phyloP scores from a whole-genome alignment of 495 filamentous ascomycete species.

The Annulohypoxylon stygium region DNA sequence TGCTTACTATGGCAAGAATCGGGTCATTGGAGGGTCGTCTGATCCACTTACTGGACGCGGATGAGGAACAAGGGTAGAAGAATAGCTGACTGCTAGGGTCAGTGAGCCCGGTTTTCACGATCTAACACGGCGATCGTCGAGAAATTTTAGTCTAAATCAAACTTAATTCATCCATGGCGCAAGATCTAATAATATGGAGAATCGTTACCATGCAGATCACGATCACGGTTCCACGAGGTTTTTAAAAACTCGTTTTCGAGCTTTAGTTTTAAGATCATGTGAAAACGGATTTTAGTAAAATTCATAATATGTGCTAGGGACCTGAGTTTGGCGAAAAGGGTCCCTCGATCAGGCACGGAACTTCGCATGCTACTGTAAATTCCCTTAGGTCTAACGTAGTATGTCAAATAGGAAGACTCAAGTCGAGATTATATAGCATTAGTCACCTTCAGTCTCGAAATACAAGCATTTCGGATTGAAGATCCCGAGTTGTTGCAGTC shows the following conservation, averaged over 20 bases:
- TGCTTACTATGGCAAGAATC: slow-evolving; percentile 30
- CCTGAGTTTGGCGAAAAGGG: too few species aligned
- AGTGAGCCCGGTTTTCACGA: slow-evolving; percentile 22
- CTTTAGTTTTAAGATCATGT: not conserved
- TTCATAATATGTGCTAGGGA: not conserved
- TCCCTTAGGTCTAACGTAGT: not conserved
- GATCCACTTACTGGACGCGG: slow-evolving; percentile 12
- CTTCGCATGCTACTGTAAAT: not conserved
- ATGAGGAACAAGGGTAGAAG: slow-evolving; percentile 1
- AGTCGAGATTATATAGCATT: not conserved
- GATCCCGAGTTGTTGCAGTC: not conserved
- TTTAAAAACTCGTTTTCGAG: slow-evolving; percentile 4
- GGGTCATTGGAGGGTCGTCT: slow-evolving; percentile 7
- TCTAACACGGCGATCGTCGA: slow-evolving; percentile 7
- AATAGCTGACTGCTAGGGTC: not conserved
- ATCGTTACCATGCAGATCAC: slow-evolving; percentile 7
- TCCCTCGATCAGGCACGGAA: not conserved
- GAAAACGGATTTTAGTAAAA: not conserved
- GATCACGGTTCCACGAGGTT: not conserved
- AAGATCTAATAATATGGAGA: slow-evolving; percentile 24
- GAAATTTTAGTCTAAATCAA: slow-evolving; percentile 11
- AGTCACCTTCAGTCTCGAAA: not conserved
- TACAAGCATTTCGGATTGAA: not conserved
- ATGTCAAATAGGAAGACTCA: not conserved
- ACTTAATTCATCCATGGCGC: slow-evolving; percentile 8